Conservation (phyloP, 441 rosid species). For the Euphorbia celastroides region DNA sequence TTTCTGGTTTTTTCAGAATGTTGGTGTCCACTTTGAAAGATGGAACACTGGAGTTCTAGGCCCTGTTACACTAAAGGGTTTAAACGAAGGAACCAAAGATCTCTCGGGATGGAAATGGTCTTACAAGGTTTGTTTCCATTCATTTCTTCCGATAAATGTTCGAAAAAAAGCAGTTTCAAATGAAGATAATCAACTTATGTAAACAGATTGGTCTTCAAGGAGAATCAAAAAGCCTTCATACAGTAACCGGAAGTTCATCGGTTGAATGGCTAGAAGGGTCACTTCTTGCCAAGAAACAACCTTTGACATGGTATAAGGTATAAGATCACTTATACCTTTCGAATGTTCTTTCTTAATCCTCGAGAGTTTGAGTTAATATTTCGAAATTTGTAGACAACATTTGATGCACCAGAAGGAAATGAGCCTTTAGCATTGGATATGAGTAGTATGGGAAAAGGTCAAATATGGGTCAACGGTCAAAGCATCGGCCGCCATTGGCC, state of each 20-base stretch:
- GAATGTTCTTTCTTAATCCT: neutral
- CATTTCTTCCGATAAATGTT: too few species aligned
- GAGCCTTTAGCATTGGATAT: slow-evolving; percentile 94
- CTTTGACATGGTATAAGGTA: slow-evolving; percentile 98
- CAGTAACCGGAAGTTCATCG: slow-evolving; percentile 55
- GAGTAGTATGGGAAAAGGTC: slow-evolving; percentile 98
- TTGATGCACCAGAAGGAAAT: slow-evolving; percentile 85
- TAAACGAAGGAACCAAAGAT: slow-evolving; percentile 79
- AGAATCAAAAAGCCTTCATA: slow-evolving; percentile 79
- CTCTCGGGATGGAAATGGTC: slow-evolving; percentile 94
- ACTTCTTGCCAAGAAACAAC: slow-evolving; percentile 59
- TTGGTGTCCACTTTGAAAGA: slow-evolving; percentile 91
- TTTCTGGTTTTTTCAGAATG: slow-evolving; percentile 56
- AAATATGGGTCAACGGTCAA: slow-evolving; percentile 92
- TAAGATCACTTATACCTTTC: neutral
- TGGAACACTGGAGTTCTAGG: slow-evolving; percentile 97
- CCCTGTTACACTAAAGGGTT: slow-evolving; percentile 84
- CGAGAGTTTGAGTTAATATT: slow-evolving; percentile 3
- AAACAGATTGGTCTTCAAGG: slow-evolving; percentile 90
- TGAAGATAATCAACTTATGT: too few species aligned
- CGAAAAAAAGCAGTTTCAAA: too few species aligned
- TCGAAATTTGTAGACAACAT: slow-evolving; percentile 49
- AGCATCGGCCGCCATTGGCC: slow-evolving; percentile 98
- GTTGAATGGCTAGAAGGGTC: slow-evolving; percentile 81
- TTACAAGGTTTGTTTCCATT: slow-evolving; percentile 56